Conservation (phyloP, 441 rosid genomes). For the Brassica hybrid region DNA sequence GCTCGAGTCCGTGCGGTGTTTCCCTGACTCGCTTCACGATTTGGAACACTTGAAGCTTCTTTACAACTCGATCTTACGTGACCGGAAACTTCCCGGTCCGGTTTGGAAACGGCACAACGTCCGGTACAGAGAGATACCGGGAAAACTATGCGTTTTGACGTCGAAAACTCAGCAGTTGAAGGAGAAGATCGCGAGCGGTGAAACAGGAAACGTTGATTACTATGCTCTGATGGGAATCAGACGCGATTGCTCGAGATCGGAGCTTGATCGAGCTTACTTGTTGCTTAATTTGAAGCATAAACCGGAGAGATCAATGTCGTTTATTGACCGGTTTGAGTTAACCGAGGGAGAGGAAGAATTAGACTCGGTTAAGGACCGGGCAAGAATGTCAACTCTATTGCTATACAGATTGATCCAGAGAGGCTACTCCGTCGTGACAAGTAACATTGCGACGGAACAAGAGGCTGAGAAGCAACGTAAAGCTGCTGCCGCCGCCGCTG, state of each 20-base stretch:
- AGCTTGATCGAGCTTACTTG: no score
- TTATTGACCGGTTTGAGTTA: slow-evolving; percentile 45
- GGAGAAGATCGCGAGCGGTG: slow-evolving; percentile 41
- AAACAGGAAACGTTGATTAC: slow-evolving; percentile 40
- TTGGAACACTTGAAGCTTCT: slow-evolving; percentile 43
- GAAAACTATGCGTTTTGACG: slow-evolving; percentile 39
- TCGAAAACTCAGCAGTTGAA: slow-evolving; percentile 37
- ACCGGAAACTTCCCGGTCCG: no score
- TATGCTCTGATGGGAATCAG: no score
- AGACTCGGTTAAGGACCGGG: slow-evolving; percentile 45
- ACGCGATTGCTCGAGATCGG: no score
- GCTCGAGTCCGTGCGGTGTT: slow-evolving; percentile 38
- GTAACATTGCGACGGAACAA: slow-evolving; percentile 34
- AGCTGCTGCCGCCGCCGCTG: background rate
- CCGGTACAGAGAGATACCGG: slow-evolving; percentile 46
- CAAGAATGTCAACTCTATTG: slow-evolving; percentile 41
- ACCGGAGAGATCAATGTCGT: no score
- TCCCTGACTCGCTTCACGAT: slow-evolving; percentile 44
- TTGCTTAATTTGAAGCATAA: no score
- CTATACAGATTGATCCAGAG: slow-evolving; percentile 44
- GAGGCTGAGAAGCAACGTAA: slow-evolving; percentile 33
- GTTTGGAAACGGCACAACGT: slow-evolving; percentile 47
- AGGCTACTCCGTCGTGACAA: slow-evolving; percentile 39
- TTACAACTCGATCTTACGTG: slow-evolving; percentile 44
- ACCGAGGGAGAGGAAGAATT: slow-evolving; percentile 42